Conservation (phyloP, 768 basidiomycete species). For the Hygrophoropsis aurantiaca region DNA sequence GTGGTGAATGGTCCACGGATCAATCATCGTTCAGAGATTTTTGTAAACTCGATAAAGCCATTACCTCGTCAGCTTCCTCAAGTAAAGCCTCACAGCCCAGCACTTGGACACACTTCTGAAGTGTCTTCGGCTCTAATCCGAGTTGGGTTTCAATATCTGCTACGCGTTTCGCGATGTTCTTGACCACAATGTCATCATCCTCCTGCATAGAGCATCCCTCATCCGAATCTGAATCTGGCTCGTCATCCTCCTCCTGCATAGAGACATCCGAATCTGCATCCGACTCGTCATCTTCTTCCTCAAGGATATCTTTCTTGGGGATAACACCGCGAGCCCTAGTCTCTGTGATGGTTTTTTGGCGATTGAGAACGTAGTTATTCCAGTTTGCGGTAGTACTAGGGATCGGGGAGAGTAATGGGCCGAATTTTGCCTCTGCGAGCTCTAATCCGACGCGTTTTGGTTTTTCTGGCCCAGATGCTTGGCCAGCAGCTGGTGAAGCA, state of each 20-base stretch:
- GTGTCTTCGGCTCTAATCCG: not conserved
- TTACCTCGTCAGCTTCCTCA: conserved; percentile 1
- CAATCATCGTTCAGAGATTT: not conserved
- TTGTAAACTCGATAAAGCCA: not conserved
- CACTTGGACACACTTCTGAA: conserved; percentile 10
- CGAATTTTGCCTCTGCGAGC: conserved; percentile 7
- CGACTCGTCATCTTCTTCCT: not conserved
- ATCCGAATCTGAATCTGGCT: not conserved
- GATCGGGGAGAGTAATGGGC: conserved; percentile 8
- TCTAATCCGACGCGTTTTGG: conserved; percentile 2
- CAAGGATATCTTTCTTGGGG: not conserved
- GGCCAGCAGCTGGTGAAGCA: too few relatives aligned
- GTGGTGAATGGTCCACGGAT: not conserved
- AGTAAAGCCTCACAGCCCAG: not conserved
- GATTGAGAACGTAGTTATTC: conserved; percentile 7
- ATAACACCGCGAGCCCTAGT: not conserved
- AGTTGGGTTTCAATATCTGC: conserved; percentile 5
- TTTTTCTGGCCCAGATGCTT: not conserved
- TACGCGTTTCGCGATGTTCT: not conserved
- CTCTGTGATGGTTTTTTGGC: conserved; percentile 1
- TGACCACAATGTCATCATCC: not conserved
- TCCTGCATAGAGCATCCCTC: too few relatives aligned
- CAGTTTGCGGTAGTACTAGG: not conserved
- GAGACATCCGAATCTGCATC: not conserved
- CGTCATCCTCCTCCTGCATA: not conserved